A percentile compares a stretch with the other conserved stretches of the same genome.
Conservation (phyloP, 2,329 filamentous ascomycete species). For the Ambrosiella xylebori region DNA sequence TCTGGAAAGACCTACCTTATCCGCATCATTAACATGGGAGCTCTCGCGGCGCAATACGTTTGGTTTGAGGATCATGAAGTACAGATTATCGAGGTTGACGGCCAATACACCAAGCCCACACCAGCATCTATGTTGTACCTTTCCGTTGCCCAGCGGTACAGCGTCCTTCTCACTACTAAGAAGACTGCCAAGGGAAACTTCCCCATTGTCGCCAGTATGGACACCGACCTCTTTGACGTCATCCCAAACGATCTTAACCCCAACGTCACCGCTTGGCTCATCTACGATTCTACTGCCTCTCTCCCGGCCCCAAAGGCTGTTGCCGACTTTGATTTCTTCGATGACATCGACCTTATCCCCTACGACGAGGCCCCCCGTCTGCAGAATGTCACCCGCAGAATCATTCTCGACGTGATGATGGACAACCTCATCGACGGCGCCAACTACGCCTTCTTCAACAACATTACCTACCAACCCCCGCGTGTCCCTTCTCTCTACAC, state of each 20-base stretch:
- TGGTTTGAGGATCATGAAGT: slow-evolving; percentile 53
- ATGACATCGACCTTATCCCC: slow-evolving; percentile 57
- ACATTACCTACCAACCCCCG: slow-evolving; percentile 55
- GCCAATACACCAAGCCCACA: slow-evolving; percentile 45
- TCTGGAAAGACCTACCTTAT: slow-evolving; percentile 57
- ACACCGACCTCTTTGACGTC: slow-evolving; percentile 44
- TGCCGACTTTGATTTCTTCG: slow-evolving; percentile 43
- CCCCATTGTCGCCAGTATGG: slow-evolving; percentile 52
- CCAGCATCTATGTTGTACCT: slow-evolving; percentile 49
- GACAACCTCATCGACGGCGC: slow-evolving; percentile 44
- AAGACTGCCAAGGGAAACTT: slow-evolving; percentile 42
- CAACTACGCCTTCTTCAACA: slow-evolving; percentile 52
- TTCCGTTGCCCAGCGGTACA: slow-evolving; percentile 48
- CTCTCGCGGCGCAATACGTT: slow-evolving; percentile 49
- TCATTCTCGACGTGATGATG: slow-evolving; percentile 48
- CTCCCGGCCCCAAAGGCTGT: slow-evolving; percentile 36
- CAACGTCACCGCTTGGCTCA: slow-evolving; percentile 48
- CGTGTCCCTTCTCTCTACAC: slow-evolving; percentile 72
- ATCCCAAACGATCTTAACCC: slow-evolving; percentile 52
- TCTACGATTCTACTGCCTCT: slow-evolving; percentile 32
- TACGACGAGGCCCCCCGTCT: slow-evolving; percentile 46
- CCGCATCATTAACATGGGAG: slow-evolving; percentile 55
- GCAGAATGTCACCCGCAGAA: slow-evolving; percentile 41
- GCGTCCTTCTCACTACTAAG: slow-evolving; percentile 45
- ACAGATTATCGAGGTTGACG: slow-evolving; percentile 56